phyloP scores from a whole-genome alignment of 257 asterid species.

The Mentha longifolia region DNA sequence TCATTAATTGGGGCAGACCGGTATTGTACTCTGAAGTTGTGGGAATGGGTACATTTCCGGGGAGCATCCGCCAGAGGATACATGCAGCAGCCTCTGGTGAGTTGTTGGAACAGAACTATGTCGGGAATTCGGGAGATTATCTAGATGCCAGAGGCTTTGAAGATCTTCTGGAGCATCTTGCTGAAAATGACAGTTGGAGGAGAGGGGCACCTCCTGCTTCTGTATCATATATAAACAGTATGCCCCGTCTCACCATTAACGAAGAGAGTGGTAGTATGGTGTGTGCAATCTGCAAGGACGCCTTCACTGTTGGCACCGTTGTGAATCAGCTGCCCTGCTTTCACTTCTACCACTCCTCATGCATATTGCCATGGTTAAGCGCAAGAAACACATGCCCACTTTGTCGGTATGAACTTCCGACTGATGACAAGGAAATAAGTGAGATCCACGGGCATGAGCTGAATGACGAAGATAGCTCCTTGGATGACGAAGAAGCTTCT shows the following conservation, averaged over 20 bases:
- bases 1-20: constrained; percentile 43
- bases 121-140: constrained; percentile 45
- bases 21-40: constrained; percentile 45
- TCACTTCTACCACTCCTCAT: constrained; percentile 79
- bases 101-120: constrained; percentile 40
- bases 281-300: constrained; percentile 95
- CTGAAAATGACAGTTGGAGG: constrained; percentile 57
- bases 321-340: constrained; percentile 82
- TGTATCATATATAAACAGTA: constrained; percentile 52
- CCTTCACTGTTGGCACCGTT: constrained; percentile 55
- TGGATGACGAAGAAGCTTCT: constrained; percentile 36
- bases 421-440: constrained; percentile 72
- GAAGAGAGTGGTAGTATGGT: constrained; percentile 51
- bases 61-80: constrained; percentile 40
- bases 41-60: constrained; percentile 30
- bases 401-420: constrained; percentile 90
- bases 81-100: constrained; percentile 34
- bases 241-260: constrained; percentile 53
- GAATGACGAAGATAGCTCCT: constrained; percentile 37
- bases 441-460: constrained; percentile 36
- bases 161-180: constrained; percentile 65
- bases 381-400: constrained; percentile 92
- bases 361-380: constrained; percentile 86
- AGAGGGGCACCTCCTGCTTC: constrained; percentile 90
- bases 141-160: too few species aligned